A percentile compares a stretch with the other conserved stretches of the same genome.
Evolutionary conservation across 208 protist genomes (phyloP).

Genomic region (Polymyxa betae): DNA sequence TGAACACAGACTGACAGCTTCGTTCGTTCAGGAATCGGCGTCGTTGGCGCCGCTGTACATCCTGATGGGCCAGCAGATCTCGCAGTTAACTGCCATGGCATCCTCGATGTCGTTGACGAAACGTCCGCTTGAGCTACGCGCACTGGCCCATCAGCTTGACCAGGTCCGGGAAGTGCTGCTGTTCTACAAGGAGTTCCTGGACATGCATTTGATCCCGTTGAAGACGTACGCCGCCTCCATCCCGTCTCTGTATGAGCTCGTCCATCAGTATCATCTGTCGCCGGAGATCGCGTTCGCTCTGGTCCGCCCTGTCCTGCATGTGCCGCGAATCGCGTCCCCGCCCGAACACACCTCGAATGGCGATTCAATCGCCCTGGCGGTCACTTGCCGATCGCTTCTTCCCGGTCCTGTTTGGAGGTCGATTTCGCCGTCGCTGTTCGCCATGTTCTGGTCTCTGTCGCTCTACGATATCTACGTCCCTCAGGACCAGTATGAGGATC

Average conservation of each 20-base stretch:
- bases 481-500: slow-evolving; percentile 53
- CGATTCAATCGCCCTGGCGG: background rate
- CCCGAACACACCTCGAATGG: background rate
- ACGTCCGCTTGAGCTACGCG: background rate
- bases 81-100: background rate
- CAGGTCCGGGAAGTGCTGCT: slow-evolving; percentile 31
- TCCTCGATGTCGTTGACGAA: background rate
- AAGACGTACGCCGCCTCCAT: slow-evolving; percentile 21
- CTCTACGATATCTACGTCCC: slow-evolving; percentile 73
- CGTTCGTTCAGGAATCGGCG: background rate
- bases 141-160: background rate
- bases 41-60: slow-evolving; percentile 24
- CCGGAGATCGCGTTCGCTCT: background rate
- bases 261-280: slow-evolving; percentile 7
- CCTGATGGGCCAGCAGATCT: background rate
- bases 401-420: slow-evolving; percentile 50
- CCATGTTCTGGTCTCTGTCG: slow-evolving; percentile 72
- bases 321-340: background rate
- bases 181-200: slow-evolving; percentile 10
- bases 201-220: background rate
- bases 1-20: background rate
- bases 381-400: slow-evolving; percentile 57
- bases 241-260: slow-evolving; percentile 4
- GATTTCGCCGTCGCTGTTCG: slow-evolving; percentile 68
- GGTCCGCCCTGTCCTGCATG: slow-evolving; percentile 32